Evolutionary conservation across 495 filamentous ascomycete genomes (phyloP), one percentile per base, ranked within the genome.

Genomic region (Hypoxylon trugodes): DNA sequence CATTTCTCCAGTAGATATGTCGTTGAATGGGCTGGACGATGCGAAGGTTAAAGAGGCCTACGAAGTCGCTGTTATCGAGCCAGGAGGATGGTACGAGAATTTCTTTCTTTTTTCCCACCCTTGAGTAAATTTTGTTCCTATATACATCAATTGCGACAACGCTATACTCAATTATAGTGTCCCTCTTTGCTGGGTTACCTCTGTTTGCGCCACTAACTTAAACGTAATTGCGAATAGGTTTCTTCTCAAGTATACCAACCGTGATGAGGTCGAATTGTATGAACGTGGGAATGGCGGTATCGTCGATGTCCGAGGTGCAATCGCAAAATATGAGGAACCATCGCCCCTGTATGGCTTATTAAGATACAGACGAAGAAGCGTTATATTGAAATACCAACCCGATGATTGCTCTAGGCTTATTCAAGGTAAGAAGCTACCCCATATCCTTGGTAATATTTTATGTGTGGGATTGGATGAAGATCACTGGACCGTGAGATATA

Each of bases 11-110:
- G 61, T 58, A 76, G 67, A 50, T n/a, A 98, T 98, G 95, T 98
- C 95, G 82, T 83, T 98, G 77, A 97, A 98, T 89, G 95, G 95
- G 64, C 82, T 98, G 80, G 95, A 98, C 79, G 84, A 86, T 80
- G 80, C 84, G 66, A 82, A 84, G 64, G 82, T 98, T 70, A 82
- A 86, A 74, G 92, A 94, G 75, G 93, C 93, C 65, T 89, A 96
- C 79, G 90, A 93, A 65, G 77, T 82, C 65, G 89, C 92, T 42
- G 79, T 89, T 58, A 82, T 81, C 32, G 96, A 98, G 72, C 87
- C 90, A 33, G 95, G 94, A 76, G 93, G 92, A 89, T 98, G 95
- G 95, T 98, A 81, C 78, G 93, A 36, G 1, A 28, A 6, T 35
- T 35, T 13, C 35, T 47, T 33, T 41, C 49, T 42, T 41, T 41